Base-by-base conservation (phyloP, 2,329 filamentous ascomycete species). In the Cadophora sp. region DNA sequence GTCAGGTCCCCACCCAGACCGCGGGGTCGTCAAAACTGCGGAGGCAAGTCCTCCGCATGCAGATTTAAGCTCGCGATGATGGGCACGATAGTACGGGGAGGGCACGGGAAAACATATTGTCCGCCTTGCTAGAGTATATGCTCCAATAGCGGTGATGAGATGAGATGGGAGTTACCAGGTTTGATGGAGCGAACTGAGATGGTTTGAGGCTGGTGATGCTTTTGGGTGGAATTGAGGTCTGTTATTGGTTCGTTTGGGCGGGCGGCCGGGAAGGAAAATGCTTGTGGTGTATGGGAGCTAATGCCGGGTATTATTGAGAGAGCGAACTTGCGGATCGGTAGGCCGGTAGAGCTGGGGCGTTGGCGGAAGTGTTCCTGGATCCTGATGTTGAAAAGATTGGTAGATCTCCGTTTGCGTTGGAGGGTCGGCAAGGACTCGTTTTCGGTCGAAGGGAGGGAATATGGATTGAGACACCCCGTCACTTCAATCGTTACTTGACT, bases 221-320 rank as follows among this genome's bases (percentile, higher is more conserved):
- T n/a, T 33, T 16, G 24, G 24, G 3, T 16, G 27, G 27, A 22
- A 30, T 53, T 33, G 50, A 16, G 18, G 4, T 3, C 0, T 30
- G 14, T 16, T 2, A 33, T 53, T 53, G 24, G 50, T 9, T 53
- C 50, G 50, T 53, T n/a, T 53, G 24, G 24, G 1, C 50, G 50
- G 50, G 50, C 50, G 16, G 18, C 18, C 50, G 50, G 50, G 27
- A 33, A 18, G 24, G 50, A 27, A 33, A 33, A 53, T 53, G 50
- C 50, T 53, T 53, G 50, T 53, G 27, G 27, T 11, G 22, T 51
- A 51, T 51, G 48, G 22, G 30, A 45, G 43, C 47, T 55, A 58
- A 48, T 60, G 60, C 53, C 60, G 60, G 60, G 55, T 48, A 59
- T 53, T 58, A 43, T 41, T 22, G 11, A n/a, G 18, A 16, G 27